A percentile compares a stretch with the other conserved stretches of the same genome.
Evolutionary conservation across 2,329 filamentous ascomycete genomes (phyloP).

Genomic region (Grosmannia huntii): DNA sequence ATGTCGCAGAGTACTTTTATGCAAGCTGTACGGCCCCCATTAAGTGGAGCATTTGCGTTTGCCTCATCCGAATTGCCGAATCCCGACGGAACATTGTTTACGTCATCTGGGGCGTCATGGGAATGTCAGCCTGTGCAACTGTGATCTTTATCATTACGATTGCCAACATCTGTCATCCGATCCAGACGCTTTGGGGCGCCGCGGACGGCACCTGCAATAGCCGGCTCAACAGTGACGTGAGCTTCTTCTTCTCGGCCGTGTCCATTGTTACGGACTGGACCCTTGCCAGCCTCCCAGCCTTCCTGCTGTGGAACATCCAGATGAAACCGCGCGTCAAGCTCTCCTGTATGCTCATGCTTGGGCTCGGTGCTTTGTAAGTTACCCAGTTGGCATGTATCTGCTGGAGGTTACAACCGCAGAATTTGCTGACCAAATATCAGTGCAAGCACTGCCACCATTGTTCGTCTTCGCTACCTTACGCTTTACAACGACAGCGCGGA

Average conservation of each 20-base stretch:
- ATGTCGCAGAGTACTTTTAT: slow-evolving; percentile 1
- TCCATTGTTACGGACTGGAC: slow-evolving; percentile 3
- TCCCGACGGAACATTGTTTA: neutral
- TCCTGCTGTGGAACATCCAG: neutral
- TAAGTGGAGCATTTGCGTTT: slow-evolving; percentile 1
- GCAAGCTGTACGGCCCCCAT: neutral
- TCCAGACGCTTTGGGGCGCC: slow-evolving; percentile 1
- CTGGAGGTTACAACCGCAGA: neutral
- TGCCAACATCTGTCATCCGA: slow-evolving; percentile 2
- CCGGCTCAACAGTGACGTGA: neutral
- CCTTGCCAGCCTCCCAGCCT: neutral
- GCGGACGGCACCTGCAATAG: neutral
- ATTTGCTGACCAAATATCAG: neutral
- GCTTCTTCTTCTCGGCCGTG: slow-evolving; percentile 2
- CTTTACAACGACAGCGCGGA: slow-evolving; percentile 1
- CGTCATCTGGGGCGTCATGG: neutral
- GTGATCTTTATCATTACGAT: neutral
- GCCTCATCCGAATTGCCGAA: neutral
- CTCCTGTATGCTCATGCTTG: neutral
- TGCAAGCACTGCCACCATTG: neutral
- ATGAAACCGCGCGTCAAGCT: slow-evolving; percentile 1
- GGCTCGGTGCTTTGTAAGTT: neutral
- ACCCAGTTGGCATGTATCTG: neutral
- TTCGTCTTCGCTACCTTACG: neutral
- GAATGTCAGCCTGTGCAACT: neutral